phyloP scores from a whole-genome alignment of 208 protist genomes.

The Crithidia expoeki region DNA sequence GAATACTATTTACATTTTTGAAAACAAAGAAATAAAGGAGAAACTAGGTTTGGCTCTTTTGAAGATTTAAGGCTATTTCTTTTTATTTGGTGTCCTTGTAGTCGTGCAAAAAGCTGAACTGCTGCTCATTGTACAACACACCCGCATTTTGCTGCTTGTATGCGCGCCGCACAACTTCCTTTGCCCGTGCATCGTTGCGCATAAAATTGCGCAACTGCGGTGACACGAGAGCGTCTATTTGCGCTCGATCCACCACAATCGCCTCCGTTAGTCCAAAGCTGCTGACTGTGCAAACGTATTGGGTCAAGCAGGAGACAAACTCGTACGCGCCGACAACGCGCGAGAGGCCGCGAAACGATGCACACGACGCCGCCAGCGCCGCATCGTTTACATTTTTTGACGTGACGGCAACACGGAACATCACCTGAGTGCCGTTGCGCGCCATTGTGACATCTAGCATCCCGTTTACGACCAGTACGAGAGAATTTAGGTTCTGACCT shows the following conservation, averaged over 20 bases:
- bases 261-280: slow-evolving; percentile 83
- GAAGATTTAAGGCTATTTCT: too few relatives aligned
- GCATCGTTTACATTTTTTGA: slow-evolving; percentile 5
- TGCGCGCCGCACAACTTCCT: slow-evolving; percentile 55
- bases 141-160: slow-evolving; percentile 52
- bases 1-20: too few relatives aligned
- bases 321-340: slow-evolving; percentile 83
- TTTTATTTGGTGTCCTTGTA: slow-evolving; percentile 49
- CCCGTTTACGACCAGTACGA: slow-evolving; percentile 71
- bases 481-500: slow-evolving; percentile 62
- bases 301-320: slow-evolving; percentile 54
- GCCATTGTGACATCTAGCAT: slow-evolving; percentile 69
- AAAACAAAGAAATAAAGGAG: slow-evolving; percentile 3
- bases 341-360: slow-evolving; percentile 30
- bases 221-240: slow-evolving; percentile 58
- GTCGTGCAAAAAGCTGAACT: slow-evolving; percentile 51
- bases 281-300: slow-evolving; percentile 74
- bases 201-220: slow-evolving; percentile 54
- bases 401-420: slow-evolving; percentile 20
- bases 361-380: neutral
- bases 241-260: slow-evolving; percentile 57
- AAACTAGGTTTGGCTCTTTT: too few relatives aligned
- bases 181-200: slow-evolving; percentile 39
- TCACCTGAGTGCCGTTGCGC: slow-evolving; percentile 50
- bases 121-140: slow-evolving; percentile 44